Base-by-base conservation (phyloP, 2,329 filamentous ascomycete species). In the Fusarium kyushuense region DNA sequence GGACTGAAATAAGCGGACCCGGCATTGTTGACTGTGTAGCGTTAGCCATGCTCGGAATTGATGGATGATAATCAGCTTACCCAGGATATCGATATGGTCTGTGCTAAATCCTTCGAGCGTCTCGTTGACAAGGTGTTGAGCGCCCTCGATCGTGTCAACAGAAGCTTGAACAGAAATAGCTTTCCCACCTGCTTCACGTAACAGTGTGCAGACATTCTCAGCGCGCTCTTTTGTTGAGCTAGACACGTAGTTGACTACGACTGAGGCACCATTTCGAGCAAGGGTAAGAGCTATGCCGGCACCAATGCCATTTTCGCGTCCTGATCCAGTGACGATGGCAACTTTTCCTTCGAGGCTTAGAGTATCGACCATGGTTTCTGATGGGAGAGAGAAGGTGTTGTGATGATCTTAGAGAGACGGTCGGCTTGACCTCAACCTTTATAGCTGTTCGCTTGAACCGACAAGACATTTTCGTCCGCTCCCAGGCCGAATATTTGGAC, bases 311-410 rank as follows among this genome's bases (percentile, higher is more conserved):
- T 80, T 82, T 27, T 82, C 79, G 6, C 77, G 76, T 17, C 80
- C 80, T 12, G 81, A 83, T 27, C 82, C 82, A 1, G 82, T 84
- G 11, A 84, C 72, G 35, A 84, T 80, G 59, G 82, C 82, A 1
- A 78, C 70, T 63, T 84, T 83, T 55, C 77, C 79, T 17, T 71
- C 58, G 16, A 84, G 77, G 6, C 75, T 78, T 19, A 83, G 74
- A 2, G 74, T 77, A 12, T 81, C 79, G 8, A 58, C 48, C 60
- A 63, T 63, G n/a, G 5, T 30, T 8, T 3, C 3, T 16, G 5
- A 12, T 25, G 7, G 6, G 6, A 21, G 1, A 6, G 6, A n/a
- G 6, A 13, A 10, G 0, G 12, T 10, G 12, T 10, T 25, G 1
- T 6, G 6, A 10, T 42, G 9, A 9, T 23, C 2, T 3, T 5